Conservation (phyloP, 768 basidiomycete species). For the Pulveroboletus ravenelii region DNA sequence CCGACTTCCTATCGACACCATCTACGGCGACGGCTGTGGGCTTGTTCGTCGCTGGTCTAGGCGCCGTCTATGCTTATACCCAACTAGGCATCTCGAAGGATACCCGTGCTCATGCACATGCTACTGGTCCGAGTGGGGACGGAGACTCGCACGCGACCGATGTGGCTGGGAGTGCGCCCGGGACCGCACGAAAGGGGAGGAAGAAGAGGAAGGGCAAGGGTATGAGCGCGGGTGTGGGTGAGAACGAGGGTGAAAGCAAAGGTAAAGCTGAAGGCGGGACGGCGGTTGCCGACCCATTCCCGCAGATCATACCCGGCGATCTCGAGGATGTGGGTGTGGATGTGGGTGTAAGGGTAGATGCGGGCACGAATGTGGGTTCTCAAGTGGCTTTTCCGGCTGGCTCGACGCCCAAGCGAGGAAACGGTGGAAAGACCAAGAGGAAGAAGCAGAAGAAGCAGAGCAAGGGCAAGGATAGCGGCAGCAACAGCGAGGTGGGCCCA, state of each 20-base stretch:
- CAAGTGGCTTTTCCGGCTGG: not conserved
- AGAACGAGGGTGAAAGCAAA: not conserved
- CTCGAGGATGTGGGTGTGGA: constrained; percentile 7
- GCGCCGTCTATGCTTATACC: constrained; percentile 18
- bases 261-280: not conserved
- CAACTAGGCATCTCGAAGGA: not conserved
- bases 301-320: constrained; percentile 10
- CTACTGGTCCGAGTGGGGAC: not conserved
- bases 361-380: not conserved
- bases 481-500: not conserved
- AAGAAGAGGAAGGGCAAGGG: not conserved
- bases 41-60: constrained; percentile 16
- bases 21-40: constrained; percentile 32
- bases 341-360: not conserved
- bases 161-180: not conserved
- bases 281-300: not conserved
- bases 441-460: constrained; percentile 25
- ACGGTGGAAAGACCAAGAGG: constrained; percentile 32
- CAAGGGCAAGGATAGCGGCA: not conserved
- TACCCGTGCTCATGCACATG: not conserved
- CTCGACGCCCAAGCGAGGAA: constrained; percentile 28
- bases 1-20: constrained; percentile 37
- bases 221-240: rapidly evolving
- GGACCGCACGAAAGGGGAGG: not conserved
- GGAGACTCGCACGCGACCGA: not conserved